A percentile compares a stretch with the other conserved stretches of the same genome.
Evolutionary conservation across 495 filamentous ascomycete species (phyloP).

Genomic region (Clohesyomyces aquaticus): DNA sequence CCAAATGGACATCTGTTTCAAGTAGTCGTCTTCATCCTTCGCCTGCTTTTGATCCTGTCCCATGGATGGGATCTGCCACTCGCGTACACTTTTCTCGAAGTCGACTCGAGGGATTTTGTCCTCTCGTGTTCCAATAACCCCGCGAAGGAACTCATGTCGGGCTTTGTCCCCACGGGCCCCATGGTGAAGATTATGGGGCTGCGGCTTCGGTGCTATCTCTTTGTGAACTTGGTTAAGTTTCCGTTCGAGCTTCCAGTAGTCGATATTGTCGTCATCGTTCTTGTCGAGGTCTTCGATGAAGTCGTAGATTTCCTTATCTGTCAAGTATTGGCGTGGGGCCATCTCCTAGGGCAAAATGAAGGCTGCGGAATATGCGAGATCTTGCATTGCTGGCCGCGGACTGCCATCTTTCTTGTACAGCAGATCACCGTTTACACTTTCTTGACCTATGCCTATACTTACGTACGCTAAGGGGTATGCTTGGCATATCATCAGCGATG

Average conservation of each 20-base stretch:
- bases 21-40: slow-evolving; percentile 36
- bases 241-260: slow-evolving; percentile 47
- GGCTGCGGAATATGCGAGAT: too few relatives aligned
- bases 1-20: slow-evolving; percentile 36
- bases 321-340: slow-evolving; percentile 27
- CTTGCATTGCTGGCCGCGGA: too few relatives aligned
- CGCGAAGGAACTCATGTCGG: slow-evolving; percentile 48
- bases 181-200: slow-evolving; percentile 43
- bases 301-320: slow-evolving; percentile 42
- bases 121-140: slow-evolving; percentile 42
- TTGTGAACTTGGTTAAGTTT: slow-evolving; percentile 48
- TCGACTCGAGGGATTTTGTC: slow-evolving; percentile 42
- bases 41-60: slow-evolving; percentile 39
- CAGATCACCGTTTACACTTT: too few relatives aligned
- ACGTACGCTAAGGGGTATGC: too few relatives aligned
- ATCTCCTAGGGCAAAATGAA: too few relatives aligned
- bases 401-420: too few relatives aligned
- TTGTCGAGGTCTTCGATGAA: slow-evolving; percentile 50
- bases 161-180: slow-evolving; percentile 20
- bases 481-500: too few relatives aligned
- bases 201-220: slow-evolving; percentile 45
- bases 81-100: slow-evolving; percentile 42
- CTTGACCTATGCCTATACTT: too few relatives aligned
- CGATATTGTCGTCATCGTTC: slow-evolving; percentile 47
- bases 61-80: slow-evolving; percentile 47